Evolutionary conservation across 163 green algal genomes (phyloP).

Genomic region (Prototheca stagnorum): DNA sequence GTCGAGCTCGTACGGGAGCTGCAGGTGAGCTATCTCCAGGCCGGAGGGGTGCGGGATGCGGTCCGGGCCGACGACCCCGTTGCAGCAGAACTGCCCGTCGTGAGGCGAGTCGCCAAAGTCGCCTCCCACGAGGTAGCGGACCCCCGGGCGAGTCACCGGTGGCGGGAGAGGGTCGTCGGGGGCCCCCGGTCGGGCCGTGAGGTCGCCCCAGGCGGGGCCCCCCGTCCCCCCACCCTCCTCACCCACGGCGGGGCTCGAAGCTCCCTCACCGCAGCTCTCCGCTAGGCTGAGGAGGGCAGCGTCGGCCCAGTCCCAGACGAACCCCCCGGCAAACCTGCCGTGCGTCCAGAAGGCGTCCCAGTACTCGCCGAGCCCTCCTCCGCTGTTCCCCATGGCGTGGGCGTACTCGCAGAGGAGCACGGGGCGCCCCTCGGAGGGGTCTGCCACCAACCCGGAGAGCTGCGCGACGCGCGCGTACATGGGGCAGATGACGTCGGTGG

Average conservation of each 20-base stretch:
- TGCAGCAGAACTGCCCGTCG: conserved; percentile 89
- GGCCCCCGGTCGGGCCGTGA: too few species aligned
- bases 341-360: conserved; percentile 45
- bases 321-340: conserved; percentile 47
- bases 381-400: conserved; percentile 94
- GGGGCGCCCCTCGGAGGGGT: conserved; percentile 37
- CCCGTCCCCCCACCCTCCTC: too few species aligned
- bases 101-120: conserved; percentile 83
- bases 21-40: conserved; percentile 44
- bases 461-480: conserved; percentile 79
- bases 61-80: conserved; percentile 83
- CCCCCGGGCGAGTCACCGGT: conserved; percentile 16
- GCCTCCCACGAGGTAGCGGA: conserved; percentile 80
- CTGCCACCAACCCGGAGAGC: conserved; percentile 24
- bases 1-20: conserved; percentile 24
- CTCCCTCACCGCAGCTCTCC: too few species aligned
- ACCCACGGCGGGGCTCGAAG: too few species aligned
- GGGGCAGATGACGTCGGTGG: conserved; percentile 78
- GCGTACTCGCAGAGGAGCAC: conserved; percentile 93
- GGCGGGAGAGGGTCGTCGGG: too few species aligned
- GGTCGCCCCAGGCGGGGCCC: too few species aligned
- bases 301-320: conserved; percentile 98
- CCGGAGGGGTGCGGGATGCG: conserved; percentile 59
- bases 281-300: conserved; percentile 47
- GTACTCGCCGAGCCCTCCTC: conserved; percentile 77